phyloP scores from a whole-genome alignment of 495 filamentous ascomycete species.

The Polyplosphaeria fusca region DNA sequence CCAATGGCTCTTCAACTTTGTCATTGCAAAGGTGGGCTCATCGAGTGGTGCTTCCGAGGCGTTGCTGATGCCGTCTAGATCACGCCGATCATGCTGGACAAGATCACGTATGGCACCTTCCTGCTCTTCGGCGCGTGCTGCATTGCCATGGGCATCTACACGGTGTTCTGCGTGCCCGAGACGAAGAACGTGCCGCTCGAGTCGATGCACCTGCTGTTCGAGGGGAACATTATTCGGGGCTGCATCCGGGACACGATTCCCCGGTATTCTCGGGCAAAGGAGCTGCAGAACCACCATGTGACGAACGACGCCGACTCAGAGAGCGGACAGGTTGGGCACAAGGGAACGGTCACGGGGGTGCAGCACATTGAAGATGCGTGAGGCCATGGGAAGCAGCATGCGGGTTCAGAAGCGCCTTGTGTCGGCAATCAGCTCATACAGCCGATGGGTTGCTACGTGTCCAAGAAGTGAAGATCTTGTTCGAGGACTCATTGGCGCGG shows the following conservation, averaged over 20 bases:
- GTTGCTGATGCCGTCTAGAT: constrained; percentile 25
- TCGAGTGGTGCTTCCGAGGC: not conserved
- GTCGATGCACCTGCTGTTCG: constrained; percentile 32
- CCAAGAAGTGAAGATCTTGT: constrained; percentile 20
- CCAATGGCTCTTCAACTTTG: constrained; percentile 65
- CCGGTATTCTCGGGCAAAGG: constrained; percentile 24
- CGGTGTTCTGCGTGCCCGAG: constrained; percentile 35
- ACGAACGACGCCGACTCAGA: constrained; percentile 21
- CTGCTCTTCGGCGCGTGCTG: constrained; percentile 41
- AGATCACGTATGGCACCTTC: constrained; percentile 44
- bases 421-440: no score
- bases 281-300: constrained; percentile 29
- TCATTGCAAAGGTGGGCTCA: constrained; percentile 48
- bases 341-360: constrained; percentile 8
- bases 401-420: no score
- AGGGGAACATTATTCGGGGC: constrained; percentile 32
- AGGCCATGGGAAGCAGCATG: no score
- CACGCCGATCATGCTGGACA: constrained; percentile 58
- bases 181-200: constrained; percentile 33
- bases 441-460: constrained; percentile 26
- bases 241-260: constrained; percentile 29
- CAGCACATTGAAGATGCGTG: constrained; percentile 29
- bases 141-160: constrained; percentile 36
- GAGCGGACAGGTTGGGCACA: constrained; percentile 1
- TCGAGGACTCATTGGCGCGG: not conserved